Conservation (phyloP, 2,329 filamentous ascomycete genomes). For the Mollisiaceae sp. region DNA sequence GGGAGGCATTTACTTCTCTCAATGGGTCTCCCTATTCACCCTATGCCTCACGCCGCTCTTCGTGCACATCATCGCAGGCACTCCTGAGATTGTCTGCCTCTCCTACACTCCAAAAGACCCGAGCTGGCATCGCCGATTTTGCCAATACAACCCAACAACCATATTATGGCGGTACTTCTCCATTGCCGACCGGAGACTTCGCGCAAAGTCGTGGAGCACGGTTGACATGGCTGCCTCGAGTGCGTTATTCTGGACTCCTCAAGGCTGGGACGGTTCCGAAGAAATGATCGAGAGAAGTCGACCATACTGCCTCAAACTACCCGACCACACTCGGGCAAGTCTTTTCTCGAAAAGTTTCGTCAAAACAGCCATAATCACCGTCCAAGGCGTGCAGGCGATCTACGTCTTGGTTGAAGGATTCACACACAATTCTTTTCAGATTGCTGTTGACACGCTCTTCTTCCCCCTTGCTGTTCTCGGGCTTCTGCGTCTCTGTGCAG, state of each 20-base stretch:
- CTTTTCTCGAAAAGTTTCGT: slow-evolving; percentile 18
- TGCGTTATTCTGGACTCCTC: slow-evolving; percentile 44
- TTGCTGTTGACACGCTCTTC: slow-evolving; percentile 17
- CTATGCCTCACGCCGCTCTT: slow-evolving; percentile 44
- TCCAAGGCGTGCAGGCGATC: slow-evolving; percentile 30
- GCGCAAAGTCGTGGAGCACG: slow-evolving; percentile 39
- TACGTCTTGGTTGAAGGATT: slow-evolving; percentile 11
- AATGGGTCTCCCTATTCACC: slow-evolving; percentile 43
- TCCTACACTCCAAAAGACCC: slow-evolving; percentile 26
- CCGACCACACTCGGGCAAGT: neutral
- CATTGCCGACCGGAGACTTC: slow-evolving; percentile 44
- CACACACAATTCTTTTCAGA: neutral
- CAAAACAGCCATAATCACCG: slow-evolving; percentile 35
- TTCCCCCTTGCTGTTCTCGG: slow-evolving; percentile 24
- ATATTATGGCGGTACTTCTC: slow-evolving; percentile 47
- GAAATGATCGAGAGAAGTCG: slow-evolving; percentile 35
- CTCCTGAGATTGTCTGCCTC: slow-evolving; percentile 33
- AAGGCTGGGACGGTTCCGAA: slow-evolving; percentile 45
- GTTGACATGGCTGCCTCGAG: slow-evolving; percentile 43
- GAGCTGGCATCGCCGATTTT: slow-evolving; percentile 42
- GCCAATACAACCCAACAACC: slow-evolving; percentile 45
- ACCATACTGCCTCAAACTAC: slow-evolving; percentile 22
- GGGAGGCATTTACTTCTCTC: slow-evolving; percentile 29
- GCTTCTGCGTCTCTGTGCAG: slow-evolving; percentile 18
- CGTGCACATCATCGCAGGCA: slow-evolving; percentile 41